Evolutionary conservation across 2,329 filamentous ascomycete genomes (phyloP).

Genomic region (Aspergillus brasiliensis): DNA sequence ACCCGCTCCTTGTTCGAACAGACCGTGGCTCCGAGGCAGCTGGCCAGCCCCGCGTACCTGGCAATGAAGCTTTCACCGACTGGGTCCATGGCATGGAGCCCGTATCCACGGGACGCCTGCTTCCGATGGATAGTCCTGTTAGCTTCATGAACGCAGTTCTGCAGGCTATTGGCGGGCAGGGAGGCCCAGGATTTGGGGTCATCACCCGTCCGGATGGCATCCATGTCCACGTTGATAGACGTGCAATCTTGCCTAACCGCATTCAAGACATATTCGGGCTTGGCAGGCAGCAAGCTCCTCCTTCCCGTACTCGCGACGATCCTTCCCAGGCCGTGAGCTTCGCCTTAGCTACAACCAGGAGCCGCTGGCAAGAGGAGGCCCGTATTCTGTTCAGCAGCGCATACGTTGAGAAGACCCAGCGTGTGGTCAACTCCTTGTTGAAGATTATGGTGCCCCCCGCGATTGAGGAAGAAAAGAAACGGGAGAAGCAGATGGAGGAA

Average conservation of each 20-base stretch:
- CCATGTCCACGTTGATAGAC: slow-evolving; percentile 58
- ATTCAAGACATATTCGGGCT: slow-evolving; percentile 54
- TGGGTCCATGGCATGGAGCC: slow-evolving; percentile 57
- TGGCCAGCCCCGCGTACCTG: slow-evolving; percentile 39
- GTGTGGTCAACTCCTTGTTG: slow-evolving; percentile 69
- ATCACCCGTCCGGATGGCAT: slow-evolving; percentile 53
- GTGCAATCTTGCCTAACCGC: slow-evolving; percentile 52
- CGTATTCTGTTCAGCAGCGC: slow-evolving; percentile 76
- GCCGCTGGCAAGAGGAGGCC: slow-evolving; percentile 87
- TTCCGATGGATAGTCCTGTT: slow-evolving; percentile 54
- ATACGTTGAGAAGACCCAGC: slow-evolving; percentile 68
- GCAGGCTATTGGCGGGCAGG: slow-evolving; percentile 54
- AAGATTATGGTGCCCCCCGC: slow-evolving; percentile 78
- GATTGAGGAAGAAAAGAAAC: slow-evolving; percentile 75
- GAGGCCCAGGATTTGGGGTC: slow-evolving; percentile 45
- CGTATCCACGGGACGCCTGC: slow-evolving; percentile 46
- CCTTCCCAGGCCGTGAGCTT: slow-evolving; percentile 75
- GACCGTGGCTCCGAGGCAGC: slow-evolving; percentile 36
- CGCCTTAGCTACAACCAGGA: slow-evolving; percentile 67
- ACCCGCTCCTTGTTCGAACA: slow-evolving; percentile 77
- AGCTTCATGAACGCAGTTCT: slow-evolving; percentile 61
- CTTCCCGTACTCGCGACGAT: slow-evolving; percentile 48
- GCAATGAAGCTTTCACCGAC: slow-evolving; percentile 50
- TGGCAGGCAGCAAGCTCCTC: slow-evolving; percentile 31
- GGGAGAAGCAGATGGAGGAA: slow-evolving; percentile 62